These are phyloP conservation scores for Diplodia seriata DNA, from an alignment of 2,329 filamentous ascomycete genomes.

Conservation along the genomic window DNA sequence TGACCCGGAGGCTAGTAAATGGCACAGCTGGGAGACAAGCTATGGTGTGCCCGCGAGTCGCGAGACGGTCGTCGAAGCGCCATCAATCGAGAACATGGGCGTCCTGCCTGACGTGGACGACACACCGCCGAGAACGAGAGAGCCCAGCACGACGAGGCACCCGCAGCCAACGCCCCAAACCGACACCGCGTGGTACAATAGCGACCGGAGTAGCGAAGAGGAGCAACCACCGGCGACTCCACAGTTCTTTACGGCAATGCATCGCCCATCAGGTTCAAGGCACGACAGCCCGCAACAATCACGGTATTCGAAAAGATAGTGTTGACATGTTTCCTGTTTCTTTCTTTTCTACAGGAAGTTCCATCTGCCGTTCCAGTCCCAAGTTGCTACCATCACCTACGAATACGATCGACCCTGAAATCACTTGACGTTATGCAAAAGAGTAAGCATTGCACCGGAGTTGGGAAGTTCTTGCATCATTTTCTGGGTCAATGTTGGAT, in stretches of 20 bases:
- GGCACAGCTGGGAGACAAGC: conserved; percentile 27
- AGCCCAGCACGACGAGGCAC: not conserved
- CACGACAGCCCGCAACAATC: conserved; percentile 22
- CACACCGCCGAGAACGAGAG: conserved; percentile 7
- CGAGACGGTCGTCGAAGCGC: conserved; percentile 3
- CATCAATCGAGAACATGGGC: conserved; percentile 14
- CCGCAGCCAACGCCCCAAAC: not conserved
- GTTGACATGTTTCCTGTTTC: conserved; percentile 3
- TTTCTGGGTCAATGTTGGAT: not conserved
- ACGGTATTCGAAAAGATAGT: not conserved
- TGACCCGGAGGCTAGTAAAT: conserved; percentile 27
- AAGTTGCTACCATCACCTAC: conserved; percentile 6
- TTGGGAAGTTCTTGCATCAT: not conserved
- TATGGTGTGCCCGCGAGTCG: conserved; percentile 12
- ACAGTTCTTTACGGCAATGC: conserved; percentile 2
- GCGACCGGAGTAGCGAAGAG: conserved; percentile 10
- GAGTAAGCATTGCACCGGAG: not conserved
- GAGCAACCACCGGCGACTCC: conserved; percentile 5
- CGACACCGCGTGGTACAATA: conserved; percentile 14
- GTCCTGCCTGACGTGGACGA: conserved; percentile 11
- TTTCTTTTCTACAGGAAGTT: conserved; percentile 13
- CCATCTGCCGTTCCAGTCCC: conserved; percentile 22
- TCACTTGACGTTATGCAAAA: not conserved
- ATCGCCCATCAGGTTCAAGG: conserved; percentile 22
- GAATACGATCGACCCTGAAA: not conserved